Base-by-base conservation (phyloP, 345 rosid species). In the Crucihimalaya himalaica region DNA sequence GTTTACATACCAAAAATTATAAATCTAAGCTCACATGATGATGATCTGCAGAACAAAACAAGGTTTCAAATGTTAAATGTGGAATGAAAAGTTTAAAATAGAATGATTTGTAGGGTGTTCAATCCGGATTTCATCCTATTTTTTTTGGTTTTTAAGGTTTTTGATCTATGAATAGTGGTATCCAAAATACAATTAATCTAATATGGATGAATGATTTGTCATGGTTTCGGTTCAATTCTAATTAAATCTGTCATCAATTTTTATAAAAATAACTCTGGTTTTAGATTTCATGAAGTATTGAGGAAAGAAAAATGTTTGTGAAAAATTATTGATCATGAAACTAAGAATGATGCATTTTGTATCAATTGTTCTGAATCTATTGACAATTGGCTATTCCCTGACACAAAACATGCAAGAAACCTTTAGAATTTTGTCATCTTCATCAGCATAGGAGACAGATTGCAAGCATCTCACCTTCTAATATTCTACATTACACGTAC, bases 11-110 rank as follows among this genome's bases (percentile, higher is more conserved):
- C 42, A 11, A 40, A 25, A 5, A 1, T 28, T 31, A 19, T 12
- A 68, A 27, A 40, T 25, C 2, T 6, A 52, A 55, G n/a, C n/a
- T n/a, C n/a, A n/a, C n/a, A n/a, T n/a, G 72, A 35, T 53, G 72
- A 35, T 53, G 46, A 61, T 6, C 25, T 61, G 1, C 14, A 16
- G 18, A 16, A 7, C 48, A n/a, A 21, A 15, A 19, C 28, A 58
- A 58, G 45, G 62, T 19, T 47, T 47, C 25, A 37, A 11, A 37
- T 37, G 12, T 14, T 21, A 9, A 34, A 35, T 10, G 10, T 29
- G 31, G 31, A 29, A 29, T 29, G 31, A 6, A 29, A 29, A 29
- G 31, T 29, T 29, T 5, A 2, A 1, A 9, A 0, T 34, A 34
- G 4, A 34, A 34, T 23, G 25, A 23, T 23, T 23, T 23, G 25